Base-by-base conservation (phyloP, 1,284 basidiomycete genomes). In the Puccinia sorghi region DNA sequence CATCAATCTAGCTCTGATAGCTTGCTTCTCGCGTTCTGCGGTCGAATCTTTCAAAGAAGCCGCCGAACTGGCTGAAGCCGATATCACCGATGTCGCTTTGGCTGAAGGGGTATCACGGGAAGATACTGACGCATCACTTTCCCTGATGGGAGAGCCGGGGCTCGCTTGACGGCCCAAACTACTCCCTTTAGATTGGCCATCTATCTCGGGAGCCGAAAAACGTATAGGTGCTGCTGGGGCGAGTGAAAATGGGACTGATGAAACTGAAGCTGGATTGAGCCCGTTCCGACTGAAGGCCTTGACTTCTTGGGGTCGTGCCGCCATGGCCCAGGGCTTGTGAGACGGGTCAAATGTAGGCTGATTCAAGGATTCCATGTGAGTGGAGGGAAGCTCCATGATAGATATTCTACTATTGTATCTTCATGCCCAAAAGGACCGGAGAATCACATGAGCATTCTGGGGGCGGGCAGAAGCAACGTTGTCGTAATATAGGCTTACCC, bases 161-260 rank as follows among this genome's bases (percentile, higher is more conserved):
- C 37, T 71, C 69, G 43, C 27, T 22, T 52, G 13, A 9, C 37
- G 17, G 2, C 27, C 48, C 3, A 54, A n/a, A 27, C 27, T 54
- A 25, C 50, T 52, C 25, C 0, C 27, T 25, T 48, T 54, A 20
- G 27, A 2, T 43, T 54, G 52, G 57, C 27, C 17, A 25, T 72
- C 70, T 61, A 22, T 25, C 56, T 73, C 57, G 41, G 72, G 72
- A 15, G 59, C 59, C 41, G 56, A 61, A 25, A 63, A 63, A 0
- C 54, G 54, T 27, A 75, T 37, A 50, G 73, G 61, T n/a, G 73
- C 59, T 39, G 59, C 73, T 32, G 73, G 73, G 17, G 73, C 73
- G n/a, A 75, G 52, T n/a, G 57, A 61, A 56, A 75, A 75, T 20
- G 73, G 61, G 9, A 75, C 73, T 39, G 73, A 75, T 52, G 61